These are phyloP conservation scores for Calonectria montana DNA, from an alignment of 2,329 filamentous ascomycete species.

Conservation along the genomic window DNA sequence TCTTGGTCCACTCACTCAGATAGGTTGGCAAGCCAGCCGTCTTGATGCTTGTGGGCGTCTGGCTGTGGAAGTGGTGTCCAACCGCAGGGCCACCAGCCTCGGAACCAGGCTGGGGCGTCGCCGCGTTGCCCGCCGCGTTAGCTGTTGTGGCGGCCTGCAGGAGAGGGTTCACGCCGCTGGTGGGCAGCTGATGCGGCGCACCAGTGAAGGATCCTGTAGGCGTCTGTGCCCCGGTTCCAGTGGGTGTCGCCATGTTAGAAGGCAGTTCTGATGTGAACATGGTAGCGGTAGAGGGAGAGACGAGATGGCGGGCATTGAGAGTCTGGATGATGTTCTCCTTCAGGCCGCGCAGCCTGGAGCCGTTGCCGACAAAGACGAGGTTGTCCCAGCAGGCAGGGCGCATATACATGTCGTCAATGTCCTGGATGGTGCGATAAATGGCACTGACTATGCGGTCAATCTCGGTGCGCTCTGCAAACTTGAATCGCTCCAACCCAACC, in stretches of 20 bases:
- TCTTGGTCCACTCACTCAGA: slow-evolving; percentile 90
- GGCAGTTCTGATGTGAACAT: slow-evolving; percentile 98
- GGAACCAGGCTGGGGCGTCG: slow-evolving; percentile 55
- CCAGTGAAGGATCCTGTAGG: slow-evolving; percentile 74
- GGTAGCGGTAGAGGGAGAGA: slow-evolving; percentile 91
- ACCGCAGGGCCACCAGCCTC: slow-evolving; percentile 49
- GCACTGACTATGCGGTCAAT: slow-evolving; percentile 86
- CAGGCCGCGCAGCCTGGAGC: slow-evolving; percentile 79
- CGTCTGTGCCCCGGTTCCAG: slow-evolving; percentile 91
- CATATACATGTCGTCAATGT: slow-evolving; percentile 86
- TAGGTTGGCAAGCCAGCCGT: slow-evolving; percentile 83
- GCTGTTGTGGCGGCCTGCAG: slow-evolving; percentile 90
- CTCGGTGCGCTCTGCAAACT: slow-evolving; percentile 74
- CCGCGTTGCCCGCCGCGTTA: slow-evolving; percentile 58
- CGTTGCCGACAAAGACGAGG: slow-evolving; percentile 91
- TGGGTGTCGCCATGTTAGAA: slow-evolving; percentile 90
- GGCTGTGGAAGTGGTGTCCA: slow-evolving; percentile 68
- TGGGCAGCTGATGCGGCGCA: slow-evolving; percentile 65
- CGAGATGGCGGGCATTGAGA: slow-evolving; percentile 83
- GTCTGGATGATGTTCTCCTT: slow-evolving; percentile 88
- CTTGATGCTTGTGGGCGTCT: slow-evolving; percentile 88
- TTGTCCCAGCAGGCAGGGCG: slow-evolving; percentile 92
- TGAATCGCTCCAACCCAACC: slow-evolving; percentile 81
- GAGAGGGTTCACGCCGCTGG: slow-evolving; percentile 83
- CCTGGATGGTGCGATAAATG: slow-evolving; percentile 85